A percentile compares a stretch with the other conserved stretches of the same genome.
Conservation (phyloP, 2,329 filamentous ascomycete genomes). For the Aspergillus hiratsukae region DNA sequence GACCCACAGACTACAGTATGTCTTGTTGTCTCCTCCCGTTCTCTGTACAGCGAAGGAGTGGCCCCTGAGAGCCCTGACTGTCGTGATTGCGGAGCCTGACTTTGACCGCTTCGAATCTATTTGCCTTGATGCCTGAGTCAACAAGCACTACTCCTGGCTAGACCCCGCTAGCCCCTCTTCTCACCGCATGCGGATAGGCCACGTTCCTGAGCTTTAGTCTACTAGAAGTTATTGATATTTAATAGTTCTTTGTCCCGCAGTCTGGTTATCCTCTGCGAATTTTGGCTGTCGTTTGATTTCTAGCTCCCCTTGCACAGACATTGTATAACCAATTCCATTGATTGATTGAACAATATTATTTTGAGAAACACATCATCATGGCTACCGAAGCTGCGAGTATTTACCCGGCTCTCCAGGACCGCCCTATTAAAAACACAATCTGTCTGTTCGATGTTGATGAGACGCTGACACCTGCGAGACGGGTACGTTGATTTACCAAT, state of each 20-base stretch:
- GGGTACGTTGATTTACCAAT: constrained; percentile 45
- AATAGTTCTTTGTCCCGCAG: constrained; percentile 7
- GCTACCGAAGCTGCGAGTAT: constrained; percentile 27
- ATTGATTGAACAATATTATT: background rate
- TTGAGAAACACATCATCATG: constrained; percentile 15
- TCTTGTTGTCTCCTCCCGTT: no score
- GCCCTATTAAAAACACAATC: constrained; percentile 88
- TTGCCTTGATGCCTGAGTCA: constrained; percentile 1
- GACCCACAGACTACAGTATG: background rate
- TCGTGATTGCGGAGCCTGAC: no score
- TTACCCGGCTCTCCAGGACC: constrained; percentile 73
- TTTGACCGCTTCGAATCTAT: background rate
- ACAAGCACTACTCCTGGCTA: background rate
- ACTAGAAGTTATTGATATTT: constrained; percentile 11
- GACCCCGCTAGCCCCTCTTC: constrained; percentile 5
- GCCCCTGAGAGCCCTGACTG: no score
- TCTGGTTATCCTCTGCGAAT: constrained; percentile 1
- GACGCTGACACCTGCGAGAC: constrained; percentile 78
- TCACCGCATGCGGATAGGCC: constrained; percentile 30
- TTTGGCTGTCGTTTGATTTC: constrained; percentile 5
- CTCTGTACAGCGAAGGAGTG: background rate
- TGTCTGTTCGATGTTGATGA: constrained; percentile 94
- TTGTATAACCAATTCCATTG: background rate
- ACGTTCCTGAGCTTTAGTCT: constrained; percentile 2
- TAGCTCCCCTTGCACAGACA: constrained; percentile 1